Conservation (phyloP, 2,329 filamentous ascomycete genomes). For the Metarhizium anisopliae region DNA sequence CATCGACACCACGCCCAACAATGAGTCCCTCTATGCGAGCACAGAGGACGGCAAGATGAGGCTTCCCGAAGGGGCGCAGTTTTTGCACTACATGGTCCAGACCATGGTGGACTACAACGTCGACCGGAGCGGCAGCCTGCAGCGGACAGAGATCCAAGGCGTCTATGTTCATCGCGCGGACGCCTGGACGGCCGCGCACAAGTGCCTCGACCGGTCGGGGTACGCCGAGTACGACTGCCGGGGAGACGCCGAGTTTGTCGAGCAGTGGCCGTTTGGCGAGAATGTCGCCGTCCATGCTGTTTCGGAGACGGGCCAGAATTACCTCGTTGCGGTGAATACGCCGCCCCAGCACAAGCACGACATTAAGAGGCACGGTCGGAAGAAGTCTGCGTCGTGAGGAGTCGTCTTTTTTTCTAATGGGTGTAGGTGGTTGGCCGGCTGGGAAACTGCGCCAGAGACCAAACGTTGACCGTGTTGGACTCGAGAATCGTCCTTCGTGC, state of each 20-base stretch:
- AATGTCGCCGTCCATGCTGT: constrained; percentile 35
- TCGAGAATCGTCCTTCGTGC: no score
- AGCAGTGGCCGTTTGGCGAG: constrained; percentile 35
- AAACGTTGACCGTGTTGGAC: no score
- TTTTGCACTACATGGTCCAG: constrained; percentile 33
- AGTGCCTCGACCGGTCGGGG: constrained; percentile 19
- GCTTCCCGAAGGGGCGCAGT: constrained; percentile 16
- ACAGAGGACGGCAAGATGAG: constrained; percentile 9
- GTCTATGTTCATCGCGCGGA: constrained; percentile 22
- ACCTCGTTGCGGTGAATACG: constrained; percentile 26
- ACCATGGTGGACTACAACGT: constrained; percentile 31
- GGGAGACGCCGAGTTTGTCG: constrained; percentile 13
- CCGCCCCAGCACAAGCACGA: constrained; percentile 8
- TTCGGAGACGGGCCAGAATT: constrained; percentile 31
- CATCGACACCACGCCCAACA: constrained; percentile 29
- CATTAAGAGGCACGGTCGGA: background rate
- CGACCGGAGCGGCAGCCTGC: constrained; percentile 23
- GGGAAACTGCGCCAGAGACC: no score
- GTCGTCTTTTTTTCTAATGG: background rate
- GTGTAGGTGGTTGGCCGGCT: background rate
- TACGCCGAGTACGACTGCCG: constrained; percentile 27
- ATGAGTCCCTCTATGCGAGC: constrained; percentile 15
- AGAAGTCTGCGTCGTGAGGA: background rate
- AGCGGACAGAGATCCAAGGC: constrained; percentile 30
- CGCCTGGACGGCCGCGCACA: constrained; percentile 24